Evolutionary conservation across 2,329 filamentous ascomycete species (phyloP), one percentile per base, ranked within the genome.

Genomic region (Cercospora sp.): DNA sequence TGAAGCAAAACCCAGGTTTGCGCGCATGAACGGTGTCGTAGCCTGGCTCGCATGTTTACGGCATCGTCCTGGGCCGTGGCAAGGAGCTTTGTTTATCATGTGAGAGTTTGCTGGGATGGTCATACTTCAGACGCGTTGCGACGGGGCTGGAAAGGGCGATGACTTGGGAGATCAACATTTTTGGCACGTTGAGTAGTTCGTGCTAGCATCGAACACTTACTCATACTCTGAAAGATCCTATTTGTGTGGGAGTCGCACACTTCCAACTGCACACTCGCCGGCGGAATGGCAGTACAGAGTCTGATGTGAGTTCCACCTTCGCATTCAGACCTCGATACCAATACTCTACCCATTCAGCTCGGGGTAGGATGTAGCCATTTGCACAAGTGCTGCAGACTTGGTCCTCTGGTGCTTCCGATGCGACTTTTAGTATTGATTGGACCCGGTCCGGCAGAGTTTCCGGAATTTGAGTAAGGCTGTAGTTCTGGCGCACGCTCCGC

Each of bases 261-360:
- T 63, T 66, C 76, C 75, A 78, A 32, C 74, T 76, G 65, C 78
- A 79, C 8, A 70, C 75, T 37, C 68, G 74, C 43, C 78, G 67
- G 66, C 75, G 61, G 58, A 79, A 80, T 8, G 78, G 78, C 63
- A 79, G 57, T 30, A 78, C 73, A 9, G 70, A 68, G 24, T 79
- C 76, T 28, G 70, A 68, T 9, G 68, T 74, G 65, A 77, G 58
- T 26, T 71, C 73, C 34, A 66, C 53, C 69, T 76, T 72, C 10
- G 75, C 66, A 10, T 70, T 65, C 10, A 64, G 69, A 12, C 74
- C 74, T 49, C 70, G 64, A 63, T 74, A 76, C 76, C 78, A 80
- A 55, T 76, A 80, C 66, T 80, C 79, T 16, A 79, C 68, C 79
- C 79, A 80, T 60, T 78, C 73, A 16, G 78, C 77, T 51, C 77